Evolutionary conservation across 1,284 basidiomycete genomes (phyloP).

Genomic region (Boletellus dicymbophilus): DNA sequence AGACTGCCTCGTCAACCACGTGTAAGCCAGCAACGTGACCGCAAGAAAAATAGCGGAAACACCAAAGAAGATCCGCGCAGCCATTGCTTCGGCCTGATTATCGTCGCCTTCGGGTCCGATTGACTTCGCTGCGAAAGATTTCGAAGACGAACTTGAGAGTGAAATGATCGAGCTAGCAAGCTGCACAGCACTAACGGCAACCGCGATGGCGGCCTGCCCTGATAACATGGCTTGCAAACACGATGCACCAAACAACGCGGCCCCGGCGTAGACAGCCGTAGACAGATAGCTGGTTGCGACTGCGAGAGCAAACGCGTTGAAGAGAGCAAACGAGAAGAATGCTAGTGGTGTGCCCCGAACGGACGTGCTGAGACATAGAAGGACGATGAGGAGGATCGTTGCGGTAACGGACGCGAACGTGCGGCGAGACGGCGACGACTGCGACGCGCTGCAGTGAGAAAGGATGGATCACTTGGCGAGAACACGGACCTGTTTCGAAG

Average conservation of each 20-base stretch:
- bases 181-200: slow-evolving; percentile 72
- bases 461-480: slow-evolving; percentile 1
- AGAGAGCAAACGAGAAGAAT: slow-evolving; percentile 66
- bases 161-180: slow-evolving; percentile 63
- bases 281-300: slow-evolving; percentile 67
- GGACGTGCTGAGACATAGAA: slow-evolving; percentile 65
- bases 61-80: slow-evolving; percentile 73
- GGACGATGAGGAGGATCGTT: slow-evolving; percentile 50
- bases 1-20: slow-evolving; percentile 57
- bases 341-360: slow-evolving; percentile 48
- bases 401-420: slow-evolving; percentile 42
- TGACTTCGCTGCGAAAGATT: slow-evolving; percentile 6
- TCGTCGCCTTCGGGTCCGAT: slow-evolving; percentile 22
- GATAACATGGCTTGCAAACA: slow-evolving; percentile 73
- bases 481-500: slow-evolving; percentile 59
- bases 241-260: slow-evolving; percentile 69
- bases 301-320: slow-evolving; percentile 58
- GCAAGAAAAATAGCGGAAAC: slow-evolving; percentile 68
- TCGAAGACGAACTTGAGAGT: slow-evolving; percentile 43
- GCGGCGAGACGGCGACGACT: slow-evolving; percentile 51
- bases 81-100: slow-evolving; percentile 54
- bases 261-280: slow-evolving; percentile 67
- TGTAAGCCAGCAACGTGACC: slow-evolving; percentile 49
- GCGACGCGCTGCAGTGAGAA: slow-evolving; percentile 28
- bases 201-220: slow-evolving; percentile 77